Evolutionary conservation across 345 rosid genomes (phyloP).

Genomic region (Arabidopsis arenosa): DNA sequence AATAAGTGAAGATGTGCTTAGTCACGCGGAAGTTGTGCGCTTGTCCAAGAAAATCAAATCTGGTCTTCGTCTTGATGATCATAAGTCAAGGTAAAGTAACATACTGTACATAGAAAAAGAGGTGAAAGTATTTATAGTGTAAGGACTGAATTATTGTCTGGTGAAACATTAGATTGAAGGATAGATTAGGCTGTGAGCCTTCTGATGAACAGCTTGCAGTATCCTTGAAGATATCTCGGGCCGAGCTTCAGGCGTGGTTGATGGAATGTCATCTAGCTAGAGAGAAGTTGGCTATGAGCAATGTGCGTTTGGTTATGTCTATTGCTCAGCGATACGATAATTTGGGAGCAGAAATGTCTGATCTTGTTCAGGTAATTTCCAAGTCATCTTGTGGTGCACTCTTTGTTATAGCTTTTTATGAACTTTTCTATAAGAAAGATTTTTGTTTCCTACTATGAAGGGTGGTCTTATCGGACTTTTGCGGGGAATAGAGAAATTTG

Average conservation of each 20-base stretch:
- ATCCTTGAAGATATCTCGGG: conserved; percentile 75
- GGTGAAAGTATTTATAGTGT: background rate
- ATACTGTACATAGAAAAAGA: background rate
- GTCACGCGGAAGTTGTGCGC: conserved; percentile 79
- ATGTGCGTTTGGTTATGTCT: conserved; percentile 94
- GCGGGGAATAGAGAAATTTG: conserved; percentile 96
- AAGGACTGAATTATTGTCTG: conserved; percentile 20
- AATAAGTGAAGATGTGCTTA: conserved; percentile 70
- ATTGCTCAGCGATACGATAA: conserved; percentile 90
- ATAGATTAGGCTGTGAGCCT: conserved; percentile 85
- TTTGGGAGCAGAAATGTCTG: conserved; percentile 95
- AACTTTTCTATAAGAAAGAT: background rate
- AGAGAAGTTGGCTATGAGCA: conserved; percentile 96
- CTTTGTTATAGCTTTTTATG: conserved; percentile 20
- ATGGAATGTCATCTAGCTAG: conserved; percentile 84
- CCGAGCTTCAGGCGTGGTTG: conserved; percentile 68
- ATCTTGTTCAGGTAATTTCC: conserved; percentile 86
- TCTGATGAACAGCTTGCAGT: conserved; percentile 83
- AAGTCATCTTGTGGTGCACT: conserved; percentile 17
- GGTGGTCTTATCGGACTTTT: conserved; percentile 92
- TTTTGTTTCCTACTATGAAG: conserved; percentile 48
- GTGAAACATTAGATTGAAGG: conserved; percentile 66
- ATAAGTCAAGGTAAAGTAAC: conserved; percentile 64
- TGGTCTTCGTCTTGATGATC: conserved; percentile 83
- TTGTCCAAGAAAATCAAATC: conserved; percentile 76